phyloP scores from a whole-genome alignment of 116 monocot genomes.

The Iris pallida region DNA sequence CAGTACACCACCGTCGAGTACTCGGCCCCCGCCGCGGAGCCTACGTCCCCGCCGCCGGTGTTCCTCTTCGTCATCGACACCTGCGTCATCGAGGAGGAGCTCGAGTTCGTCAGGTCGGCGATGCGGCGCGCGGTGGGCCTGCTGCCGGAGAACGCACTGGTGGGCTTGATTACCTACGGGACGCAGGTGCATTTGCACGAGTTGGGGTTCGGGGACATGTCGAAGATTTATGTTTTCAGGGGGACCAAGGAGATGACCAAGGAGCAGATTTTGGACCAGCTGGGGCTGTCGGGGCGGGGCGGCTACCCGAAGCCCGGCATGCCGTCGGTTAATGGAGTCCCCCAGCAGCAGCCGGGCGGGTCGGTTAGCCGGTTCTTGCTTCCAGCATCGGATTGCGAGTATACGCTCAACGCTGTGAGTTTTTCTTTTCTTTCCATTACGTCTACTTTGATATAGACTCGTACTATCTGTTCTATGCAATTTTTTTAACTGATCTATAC shows the following conservation, averaged over 20 bases:
- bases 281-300: slow-evolving; percentile 47
- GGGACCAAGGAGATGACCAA: slow-evolving; percentile 84
- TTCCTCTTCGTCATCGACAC: slow-evolving; percentile 90
- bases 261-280: slow-evolving; percentile 85
- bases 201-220: slow-evolving; percentile 71
- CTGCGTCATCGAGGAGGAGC: slow-evolving; percentile 91
- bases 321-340: slow-evolving; percentile 26
- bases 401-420: slow-evolving; percentile 74
- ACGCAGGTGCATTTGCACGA: slow-evolving; percentile 97
- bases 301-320: slow-evolving; percentile 15
- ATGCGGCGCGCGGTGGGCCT: slow-evolving; percentile 74
- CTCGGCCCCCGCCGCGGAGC: slow-evolving; percentile 10
- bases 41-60: slow-evolving; percentile 49
- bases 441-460: too few species aligned
- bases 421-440: background rate
- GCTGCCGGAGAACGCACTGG: slow-evolving; percentile 84
- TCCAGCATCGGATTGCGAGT: slow-evolving; percentile 87
- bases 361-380: slow-evolving; percentile 73
- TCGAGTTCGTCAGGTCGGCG: slow-evolving; percentile 65
- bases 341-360: slow-evolving; percentile 9
- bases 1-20: slow-evolving; percentile 90
- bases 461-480: background rate
- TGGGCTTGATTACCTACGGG: slow-evolving; percentile 86
- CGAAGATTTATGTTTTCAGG: slow-evolving; percentile 75
- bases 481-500: background rate